Base-by-base conservation (phyloP, 495 filamentous ascomycete species). In the Penicillium samsonianum region DNA sequence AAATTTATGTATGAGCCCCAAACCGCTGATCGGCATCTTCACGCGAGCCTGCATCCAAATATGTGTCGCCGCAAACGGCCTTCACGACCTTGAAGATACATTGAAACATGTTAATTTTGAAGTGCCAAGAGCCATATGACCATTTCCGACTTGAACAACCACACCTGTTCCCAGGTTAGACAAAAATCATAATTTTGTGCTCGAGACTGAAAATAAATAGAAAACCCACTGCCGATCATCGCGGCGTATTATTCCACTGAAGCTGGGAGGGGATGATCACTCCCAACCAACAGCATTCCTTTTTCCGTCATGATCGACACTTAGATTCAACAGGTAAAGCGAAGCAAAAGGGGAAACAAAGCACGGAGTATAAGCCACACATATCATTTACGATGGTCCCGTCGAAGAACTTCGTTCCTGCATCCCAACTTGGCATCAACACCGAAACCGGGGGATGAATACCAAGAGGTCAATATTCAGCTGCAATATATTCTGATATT, bases 291-390 rank as follows among this genome's bases (percentile, higher is more conserved):
- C 52, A 56, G 17, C 49, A 55, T 56, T 60, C 61, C 53, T 17
- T 53, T 53, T 60, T 50, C 31, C 49, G 43, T 45, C 38, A 46
- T 50, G 61, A 64, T 60, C 61, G 53, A 38, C 53, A 41, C 22
- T 37, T 28, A 37, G 16, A 16, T 16, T 43, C 16, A 25, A 40
- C 28, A 46, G 22, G n/a, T 11, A 62, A 26, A 23, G 30, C 20
- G 31, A 43, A 44, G 20, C 5, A 20, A 30, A 59, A 28, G n/a
- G n/a, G 12, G 7, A 14, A 26, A 41, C 46, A 33, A 23, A 22
- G n/a, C n/a, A n/a, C n/a, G n/a, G n/a, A n/a, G 26, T 20, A 26
- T 53, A 56, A 35, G 6, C 16, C 8, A 17, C 8, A 17, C 19
- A 47, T 46, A 37, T 26, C 19, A 50, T 41, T 28, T 9, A 22